Evolutionary conservation across 139 green algal species (phyloP).

Genomic region (Tetradesmus obliquus): DNA sequence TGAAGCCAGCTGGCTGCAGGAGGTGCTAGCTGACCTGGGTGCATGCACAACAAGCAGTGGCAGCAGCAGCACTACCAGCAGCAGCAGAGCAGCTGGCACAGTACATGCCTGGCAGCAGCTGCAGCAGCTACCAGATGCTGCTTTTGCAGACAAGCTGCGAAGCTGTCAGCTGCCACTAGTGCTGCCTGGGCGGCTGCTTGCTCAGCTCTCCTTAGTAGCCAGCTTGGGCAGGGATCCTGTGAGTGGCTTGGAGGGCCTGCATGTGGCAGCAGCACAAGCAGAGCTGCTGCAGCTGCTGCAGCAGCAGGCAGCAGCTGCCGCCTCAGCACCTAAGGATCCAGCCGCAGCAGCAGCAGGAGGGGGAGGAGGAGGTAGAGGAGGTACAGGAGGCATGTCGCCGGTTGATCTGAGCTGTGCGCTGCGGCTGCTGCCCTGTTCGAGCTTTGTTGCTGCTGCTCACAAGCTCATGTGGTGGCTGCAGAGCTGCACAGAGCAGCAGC

Average conservation of each 20-base stretch:
- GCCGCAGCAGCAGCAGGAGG: background rate
- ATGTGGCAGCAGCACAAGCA: constrained; percentile 10
- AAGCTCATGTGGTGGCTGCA: constrained; percentile 38
- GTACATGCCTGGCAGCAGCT: background rate
- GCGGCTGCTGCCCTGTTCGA: background rate
- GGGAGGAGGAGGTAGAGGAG: too few species aligned
- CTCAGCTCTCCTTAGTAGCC: background rate
- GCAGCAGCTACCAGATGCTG: background rate
- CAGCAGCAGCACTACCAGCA: background rate
- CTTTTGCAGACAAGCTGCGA: background rate
- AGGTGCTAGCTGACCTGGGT: background rate
- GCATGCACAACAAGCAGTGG: background rate
- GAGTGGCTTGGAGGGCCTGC: background rate
- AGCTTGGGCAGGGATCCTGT: constrained; percentile 24
- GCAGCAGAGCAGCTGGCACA: background rate
- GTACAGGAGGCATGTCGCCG: background rate
- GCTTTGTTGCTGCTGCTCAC: constrained; percentile 21
- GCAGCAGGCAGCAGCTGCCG: background rate
- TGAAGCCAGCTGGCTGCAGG: background rate
- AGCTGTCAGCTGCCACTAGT: background rate
- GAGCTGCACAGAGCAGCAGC: background rate
- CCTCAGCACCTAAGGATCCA: background rate
- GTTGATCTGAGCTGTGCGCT: background rate
- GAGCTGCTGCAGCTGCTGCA: constrained; percentile 35
- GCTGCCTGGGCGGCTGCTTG: background rate